Conservation (phyloP, 2,329 filamentous ascomycete species). For the Whalleya microplaca region DNA sequence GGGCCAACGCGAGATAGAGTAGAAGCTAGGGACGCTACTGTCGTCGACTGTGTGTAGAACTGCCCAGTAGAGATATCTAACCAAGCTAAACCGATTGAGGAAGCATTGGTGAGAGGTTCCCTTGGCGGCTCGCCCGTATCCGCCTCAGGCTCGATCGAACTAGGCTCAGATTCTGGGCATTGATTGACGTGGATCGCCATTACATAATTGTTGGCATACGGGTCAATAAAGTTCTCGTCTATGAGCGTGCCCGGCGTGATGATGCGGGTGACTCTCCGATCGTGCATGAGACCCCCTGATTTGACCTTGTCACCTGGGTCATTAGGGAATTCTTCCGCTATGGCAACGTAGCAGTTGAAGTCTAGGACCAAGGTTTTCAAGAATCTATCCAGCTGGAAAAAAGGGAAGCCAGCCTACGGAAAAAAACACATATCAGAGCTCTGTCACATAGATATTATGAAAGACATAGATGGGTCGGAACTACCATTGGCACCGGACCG, state of each 20-base stretch:
- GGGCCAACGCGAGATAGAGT: slow-evolving; percentile 82
- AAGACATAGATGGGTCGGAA: slow-evolving; percentile 18
- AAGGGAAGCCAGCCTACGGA: slow-evolving; percentile 82
- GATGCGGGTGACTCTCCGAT: slow-evolving; percentile 82
- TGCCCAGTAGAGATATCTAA: slow-evolving; percentile 93
- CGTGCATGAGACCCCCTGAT: slow-evolving; percentile 78
- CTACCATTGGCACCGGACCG: slow-evolving; percentile 83
- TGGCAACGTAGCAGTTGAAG: slow-evolving; percentile 85
- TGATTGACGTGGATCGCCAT: slow-evolving; percentile 70
- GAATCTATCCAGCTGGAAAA: slow-evolving; percentile 89
- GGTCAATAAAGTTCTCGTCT: slow-evolving; percentile 96
- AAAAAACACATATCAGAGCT: slow-evolving; percentile 23
- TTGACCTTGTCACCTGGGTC: slow-evolving; percentile 70
- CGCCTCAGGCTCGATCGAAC: slow-evolving; percentile 7
- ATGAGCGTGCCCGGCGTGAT: slow-evolving; percentile 95
- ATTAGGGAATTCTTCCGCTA: slow-evolving; percentile 90
- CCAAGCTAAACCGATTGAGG: slow-evolving; percentile 76
- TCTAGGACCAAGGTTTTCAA: slow-evolving; percentile 93
- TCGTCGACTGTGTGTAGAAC: slow-evolving; percentile 83
- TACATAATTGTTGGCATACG: slow-evolving; percentile 90
- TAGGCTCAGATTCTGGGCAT: slow-evolving; percentile 20
- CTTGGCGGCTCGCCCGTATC: slow-evolving; percentile 12
- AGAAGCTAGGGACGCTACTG: slow-evolving; percentile 73
- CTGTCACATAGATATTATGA: slow-evolving; percentile 14
- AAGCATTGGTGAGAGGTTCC: slow-evolving; percentile 15